A percentile compares a stretch with the other conserved stretches of the same genome.
Evolutionary conservation across 2,329 filamentous ascomycete genomes (phyloP).

Genomic region (Alternaria incomplexa): DNA sequence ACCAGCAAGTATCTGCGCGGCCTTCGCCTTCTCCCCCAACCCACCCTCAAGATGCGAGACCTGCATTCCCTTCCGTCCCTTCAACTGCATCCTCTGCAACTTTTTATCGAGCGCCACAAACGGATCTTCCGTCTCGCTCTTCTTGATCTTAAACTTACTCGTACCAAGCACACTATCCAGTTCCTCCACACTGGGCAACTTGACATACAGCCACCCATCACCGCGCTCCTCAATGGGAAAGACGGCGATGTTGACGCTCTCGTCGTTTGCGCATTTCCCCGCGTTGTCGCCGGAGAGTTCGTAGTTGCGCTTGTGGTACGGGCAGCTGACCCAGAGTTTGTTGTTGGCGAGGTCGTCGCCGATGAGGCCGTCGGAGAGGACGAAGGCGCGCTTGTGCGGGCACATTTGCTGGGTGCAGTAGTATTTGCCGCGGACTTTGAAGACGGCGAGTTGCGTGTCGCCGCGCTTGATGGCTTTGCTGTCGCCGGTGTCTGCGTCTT

Average conservation of each 20-base stretch:
- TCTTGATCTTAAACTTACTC: conserved; percentile 76
- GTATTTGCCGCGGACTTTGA: conserved; percentile 79
- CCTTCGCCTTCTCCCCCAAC: conserved; percentile 52
- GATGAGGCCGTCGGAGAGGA: conserved; percentile 84
- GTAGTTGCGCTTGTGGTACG: conserved; percentile 89
- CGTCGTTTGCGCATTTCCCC: conserved; percentile 77
- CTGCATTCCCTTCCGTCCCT: conserved; percentile 58
- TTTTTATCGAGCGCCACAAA: conserved; percentile 64
- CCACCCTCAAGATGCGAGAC: conserved; percentile 55
- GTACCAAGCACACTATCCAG: conserved; percentile 81
- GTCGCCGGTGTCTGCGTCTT: conserved; percentile 71
- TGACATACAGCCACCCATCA: conserved; percentile 80
- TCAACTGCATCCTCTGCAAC: conserved; percentile 55
- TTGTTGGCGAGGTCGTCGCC: conserved; percentile 67
- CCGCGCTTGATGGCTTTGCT: conserved; percentile 81
- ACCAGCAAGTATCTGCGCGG: conserved; percentile 53
- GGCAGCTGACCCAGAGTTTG: conserved; percentile 85
- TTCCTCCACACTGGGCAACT: conserved; percentile 80
- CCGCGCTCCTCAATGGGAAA: conserved; percentile 77
- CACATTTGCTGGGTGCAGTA: conserved; percentile 95
- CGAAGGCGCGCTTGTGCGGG: conserved; percentile 87
- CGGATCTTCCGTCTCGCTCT: conserved; percentile 66
- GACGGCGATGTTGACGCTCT: conserved; percentile 77
- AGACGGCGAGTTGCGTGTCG: conserved; percentile 87
- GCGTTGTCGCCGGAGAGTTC: conserved; percentile 70